Evolutionary conservation across 768 basidiomycete genomes (phyloP).

Genomic region (Podaxis rugospora): DNA sequence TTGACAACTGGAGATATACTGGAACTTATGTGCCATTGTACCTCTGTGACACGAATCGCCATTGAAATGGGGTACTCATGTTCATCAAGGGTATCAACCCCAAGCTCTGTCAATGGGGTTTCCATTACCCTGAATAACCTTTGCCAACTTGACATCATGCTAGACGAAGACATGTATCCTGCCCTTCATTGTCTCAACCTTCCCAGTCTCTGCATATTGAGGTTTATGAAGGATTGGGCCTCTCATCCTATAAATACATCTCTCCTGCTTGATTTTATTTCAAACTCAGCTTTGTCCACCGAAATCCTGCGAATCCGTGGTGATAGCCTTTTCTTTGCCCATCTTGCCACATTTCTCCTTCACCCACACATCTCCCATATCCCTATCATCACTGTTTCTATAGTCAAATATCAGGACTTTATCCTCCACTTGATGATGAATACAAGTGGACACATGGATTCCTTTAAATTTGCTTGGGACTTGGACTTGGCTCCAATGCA

Average conservation of each 20-base stretch:
- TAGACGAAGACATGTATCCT: neutral
- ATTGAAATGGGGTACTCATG: too few relatives aligned
- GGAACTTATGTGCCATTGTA: too few relatives aligned
- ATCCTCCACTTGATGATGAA: neutral
- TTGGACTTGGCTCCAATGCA: neutral
- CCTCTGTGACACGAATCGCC: too few relatives aligned
- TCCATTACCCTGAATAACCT: neutral
- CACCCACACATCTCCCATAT: neutral
- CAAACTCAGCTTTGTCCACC: neutral
- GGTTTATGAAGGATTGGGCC: neutral
- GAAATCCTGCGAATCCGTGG: neutral
- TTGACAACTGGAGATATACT: too few relatives aligned
- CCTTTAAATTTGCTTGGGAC: neutral
- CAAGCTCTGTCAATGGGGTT: neutral
- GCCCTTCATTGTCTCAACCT: neutral
- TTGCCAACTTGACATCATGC: neutral
- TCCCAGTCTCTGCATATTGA: neutral
- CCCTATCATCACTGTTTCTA: neutral
- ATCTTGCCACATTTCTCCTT: neutral
- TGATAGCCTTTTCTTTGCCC: neutral
- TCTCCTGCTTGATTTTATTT: neutral
- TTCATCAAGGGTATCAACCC: too few relatives aligned
- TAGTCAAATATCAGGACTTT: neutral
- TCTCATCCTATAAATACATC: neutral
- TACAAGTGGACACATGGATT: neutral